Base-by-base conservation (phyloP, 176 grass and related monocot genomes). In the Phragmites australis region DNA sequence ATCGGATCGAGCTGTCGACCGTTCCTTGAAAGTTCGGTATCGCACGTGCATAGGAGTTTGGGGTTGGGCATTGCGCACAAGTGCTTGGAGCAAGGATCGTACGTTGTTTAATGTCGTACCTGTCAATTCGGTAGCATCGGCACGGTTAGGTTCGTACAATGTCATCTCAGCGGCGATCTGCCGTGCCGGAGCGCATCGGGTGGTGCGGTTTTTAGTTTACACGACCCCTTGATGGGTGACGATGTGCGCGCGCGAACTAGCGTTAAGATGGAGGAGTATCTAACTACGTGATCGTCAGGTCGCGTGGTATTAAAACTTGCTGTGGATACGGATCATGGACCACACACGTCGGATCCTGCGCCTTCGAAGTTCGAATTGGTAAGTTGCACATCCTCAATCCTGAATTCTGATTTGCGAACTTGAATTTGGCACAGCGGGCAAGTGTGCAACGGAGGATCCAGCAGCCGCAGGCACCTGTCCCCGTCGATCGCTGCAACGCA, bases 1-100 rank as follows among this genome's bases (percentile, higher is more conserved):
- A 69, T 84, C 55, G 82, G 87, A 81, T 89, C 77, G 53, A 70
- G 62, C 61, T 64, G 29, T 31, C 14, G 2, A 67, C 22, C 59
- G 67, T 37, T 8, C 44, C 16, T 5, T 50, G 25, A 78, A 19
- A 32, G 37, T 27, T 4, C 41, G 65, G 65, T 23, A 5, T 54
- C 25, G 34, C 7, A 43, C 77, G 42, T 52, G 21, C 73, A 77
- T 22, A 9, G 65, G 46, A 39, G 63, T 54, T 46, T 1, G 65
- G 65, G 54, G 29, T 40, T 9, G 67, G 25, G 50, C 39, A 25
- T 34, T 30, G 60, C 13, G 29, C 49, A 4, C 37, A 10, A 13
- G n/a, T 18, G 47, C 1, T 39, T 72, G 26, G 56, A 13, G 19
- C 4, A 3, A 15, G 54, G 13, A 14, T 29, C 29, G 79, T 83